A percentile compares a stretch with the other conserved stretches of the same genome.
Evolutionary conservation across 345 rosid genomes (phyloP).

Genomic region (Populus euphratica): DNA sequence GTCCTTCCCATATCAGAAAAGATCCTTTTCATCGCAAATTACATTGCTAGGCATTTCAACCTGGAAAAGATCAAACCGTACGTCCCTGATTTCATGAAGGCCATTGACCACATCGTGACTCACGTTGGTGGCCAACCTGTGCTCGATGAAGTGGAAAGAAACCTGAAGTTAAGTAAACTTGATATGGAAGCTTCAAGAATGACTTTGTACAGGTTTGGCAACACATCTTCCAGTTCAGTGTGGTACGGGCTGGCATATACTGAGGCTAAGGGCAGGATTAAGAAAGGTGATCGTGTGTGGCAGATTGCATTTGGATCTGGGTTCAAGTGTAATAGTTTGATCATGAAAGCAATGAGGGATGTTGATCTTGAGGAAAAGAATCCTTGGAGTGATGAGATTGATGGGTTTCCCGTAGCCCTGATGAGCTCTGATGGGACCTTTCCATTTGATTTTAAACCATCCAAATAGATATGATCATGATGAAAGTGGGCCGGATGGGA

Average conservation of each 20-base stretch:
- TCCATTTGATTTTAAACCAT: not conserved
- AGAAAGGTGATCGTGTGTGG: slow-evolving; percentile 15
- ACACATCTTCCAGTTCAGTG: slow-evolving; percentile 14
- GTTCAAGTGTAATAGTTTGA: not conserved
- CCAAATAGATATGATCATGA: not conserved
- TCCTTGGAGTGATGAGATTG: not conserved
- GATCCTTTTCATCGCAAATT: slow-evolving; percentile 51
- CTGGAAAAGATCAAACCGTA: slow-evolving; percentile 51
- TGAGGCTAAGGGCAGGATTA: slow-evolving; percentile 14
- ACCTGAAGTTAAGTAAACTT: not conserved
- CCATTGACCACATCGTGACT: slow-evolving; percentile 9
- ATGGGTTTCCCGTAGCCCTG: not conserved
- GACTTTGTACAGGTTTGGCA: slow-evolving; percentile 16
- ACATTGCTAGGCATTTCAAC: slow-evolving; percentile 62
- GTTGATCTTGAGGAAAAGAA: not conserved
- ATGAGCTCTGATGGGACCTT: not conserved
- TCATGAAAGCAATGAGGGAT: not conserved
- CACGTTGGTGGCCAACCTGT: slow-evolving; percentile 17
- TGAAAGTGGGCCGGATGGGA: not conserved
- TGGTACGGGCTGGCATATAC: slow-evolving; percentile 18
- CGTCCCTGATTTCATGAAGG: slow-evolving; percentile 15
- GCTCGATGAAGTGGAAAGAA: slow-evolving; percentile 18
- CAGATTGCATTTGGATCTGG: slow-evolving; percentile 13
- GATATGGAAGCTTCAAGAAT: slow-evolving; percentile 18
- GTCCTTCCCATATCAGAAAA: slow-evolving; percentile 26